phyloP scores from a whole-genome alignment of 2,329 filamentous ascomycete genomes.

The Aureobasidium pullulans region DNA sequence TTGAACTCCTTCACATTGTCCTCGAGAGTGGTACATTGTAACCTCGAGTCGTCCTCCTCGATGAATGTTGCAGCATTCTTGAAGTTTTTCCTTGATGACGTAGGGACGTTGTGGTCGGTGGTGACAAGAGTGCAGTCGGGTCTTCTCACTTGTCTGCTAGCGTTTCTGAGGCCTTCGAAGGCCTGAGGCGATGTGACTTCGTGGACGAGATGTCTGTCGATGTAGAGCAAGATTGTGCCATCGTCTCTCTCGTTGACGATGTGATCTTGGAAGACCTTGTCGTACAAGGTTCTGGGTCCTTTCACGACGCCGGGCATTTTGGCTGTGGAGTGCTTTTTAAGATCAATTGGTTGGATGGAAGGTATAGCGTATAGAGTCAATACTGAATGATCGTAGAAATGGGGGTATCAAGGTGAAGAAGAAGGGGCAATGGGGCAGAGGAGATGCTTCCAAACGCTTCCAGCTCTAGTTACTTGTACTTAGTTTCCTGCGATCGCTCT shows the following conservation, averaged over 20 bases:
- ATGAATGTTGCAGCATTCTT: conserved; percentile 93
- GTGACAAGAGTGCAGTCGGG: conserved; percentile 96
- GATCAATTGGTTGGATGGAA: neutral
- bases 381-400: neutral
- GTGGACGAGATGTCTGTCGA: conserved; percentile 93
- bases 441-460: neutral
- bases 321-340: neutral
- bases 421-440: neutral
- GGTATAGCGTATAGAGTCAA: neutral
- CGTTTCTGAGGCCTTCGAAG: conserved; percentile 90
- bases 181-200: conserved; percentile 99
- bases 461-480: conserved; percentile 1
- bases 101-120: conserved; percentile 96
- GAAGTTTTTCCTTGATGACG: conserved; percentile 79
- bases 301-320: conserved; percentile 27
- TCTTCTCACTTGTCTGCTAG: conserved; percentile 76
- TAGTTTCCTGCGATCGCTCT: neutral
- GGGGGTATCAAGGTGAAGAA: neutral
- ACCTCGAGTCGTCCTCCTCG: conserved; percentile 84
- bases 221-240: conserved; percentile 87
- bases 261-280: conserved; percentile 94
- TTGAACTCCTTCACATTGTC: conserved; percentile 96
- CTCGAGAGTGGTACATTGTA: conserved; percentile 92
- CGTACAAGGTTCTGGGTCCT: conserved; percentile 67
- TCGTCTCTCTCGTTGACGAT: conserved; percentile 93